Evolutionary conservation across 352 stramenopile genomes (phyloP), one percentile per base, ranked within the genome.

Genomic region (Globisporangium spinosum): DNA sequence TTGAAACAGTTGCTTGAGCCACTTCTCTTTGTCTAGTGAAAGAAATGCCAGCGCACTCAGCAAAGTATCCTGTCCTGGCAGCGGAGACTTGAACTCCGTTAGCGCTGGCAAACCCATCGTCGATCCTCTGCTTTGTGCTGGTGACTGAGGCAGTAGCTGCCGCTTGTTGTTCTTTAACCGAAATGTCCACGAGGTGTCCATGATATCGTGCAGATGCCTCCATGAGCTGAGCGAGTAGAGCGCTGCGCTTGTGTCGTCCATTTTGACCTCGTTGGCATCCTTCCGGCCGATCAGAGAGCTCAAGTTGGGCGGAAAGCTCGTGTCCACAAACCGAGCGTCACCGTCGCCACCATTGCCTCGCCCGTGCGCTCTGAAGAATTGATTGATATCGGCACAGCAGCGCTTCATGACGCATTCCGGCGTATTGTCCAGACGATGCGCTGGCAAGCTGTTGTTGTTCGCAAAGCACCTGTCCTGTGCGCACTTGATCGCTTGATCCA

Each of bases 301-400:
- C 43, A 20, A 6, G 0, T 5, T 32, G 1, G 70, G 70, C 0
- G 73, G 68, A 51, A 88, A 89, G 8, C 40, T 69, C 9, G 59
- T 17, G 49, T 89, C 81, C n/a, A 87, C 69, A 59, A 85, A 87
- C 10, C 57, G 23, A 15, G 65, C 35, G 3, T 22, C n/a, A 23
- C 32, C 8, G 0, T 58, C 58, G 43, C 17, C n/a, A 23, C 7
- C 32, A 12, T 58, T 51, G 6, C 17, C 40, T 49, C 17, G 5
- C 0, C 5, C n/a, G 3, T 67, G 47, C 12, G 71, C 27, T 35
- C 43, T 61, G 68, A 69, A 80, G 67, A 77, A 78, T 9, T 67
- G 71, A 55, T 85, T 87, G 29, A 85, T 70, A 40, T 85, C 77
- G 25, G 22, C 59, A 65, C 77, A 80, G 3, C 29, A 54, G 67